Evolutionary conservation across 2,329 filamentous ascomycete species (phyloP), one percentile per base, ranked within the genome.

Genomic region (Penicillium expansum): DNA sequence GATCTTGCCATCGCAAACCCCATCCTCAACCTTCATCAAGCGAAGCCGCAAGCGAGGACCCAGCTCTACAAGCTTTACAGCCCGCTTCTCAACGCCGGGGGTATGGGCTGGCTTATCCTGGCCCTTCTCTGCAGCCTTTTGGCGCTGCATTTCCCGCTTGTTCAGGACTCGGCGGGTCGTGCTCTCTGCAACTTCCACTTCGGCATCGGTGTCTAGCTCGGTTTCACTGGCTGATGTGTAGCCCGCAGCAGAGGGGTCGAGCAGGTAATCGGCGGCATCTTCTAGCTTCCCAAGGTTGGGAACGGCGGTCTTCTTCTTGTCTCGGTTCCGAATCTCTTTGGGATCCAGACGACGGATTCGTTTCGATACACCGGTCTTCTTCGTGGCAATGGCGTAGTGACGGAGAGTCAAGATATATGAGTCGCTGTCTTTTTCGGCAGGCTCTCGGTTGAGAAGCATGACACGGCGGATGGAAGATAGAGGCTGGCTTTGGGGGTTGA

Each of bases 11-110:
- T 84, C 83, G 68, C 92, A 97, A 7, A 97, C 76, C 1, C 93
- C 94, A 67, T 99, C 94, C 71, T 99, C 94, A 5, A 99, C 92
- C 78, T 99, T 99, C 54, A 91, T 92, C 76, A 99, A 80, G 32
- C 93, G 86, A 39, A 99, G 78, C 59, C 85, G 88, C 89, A 99
- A 88, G 52, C 94, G 86, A 1, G 94, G 94, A 0, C 94, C 94
- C 0, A 99, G 79, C 76, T 99, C 94, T 4, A 96, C 87, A 7
- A 99, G 80, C 72, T 96, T 97, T 22, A 99, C 90, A 0, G 90
- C 92, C 43, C 91, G 86, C 66, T 91, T 90, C 76, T 96, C 90
- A 7, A 95, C 88, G 58, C 78, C 74, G 29, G 68, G 80, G 9
- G 61, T 63, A 75, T 70, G 71, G 13, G 60, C 64, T 38, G 68